These are phyloP conservation scores for Amanita fuliginea DNA, from an alignment of 768 basidiomycete species.

Conservation along the genomic window DNA sequence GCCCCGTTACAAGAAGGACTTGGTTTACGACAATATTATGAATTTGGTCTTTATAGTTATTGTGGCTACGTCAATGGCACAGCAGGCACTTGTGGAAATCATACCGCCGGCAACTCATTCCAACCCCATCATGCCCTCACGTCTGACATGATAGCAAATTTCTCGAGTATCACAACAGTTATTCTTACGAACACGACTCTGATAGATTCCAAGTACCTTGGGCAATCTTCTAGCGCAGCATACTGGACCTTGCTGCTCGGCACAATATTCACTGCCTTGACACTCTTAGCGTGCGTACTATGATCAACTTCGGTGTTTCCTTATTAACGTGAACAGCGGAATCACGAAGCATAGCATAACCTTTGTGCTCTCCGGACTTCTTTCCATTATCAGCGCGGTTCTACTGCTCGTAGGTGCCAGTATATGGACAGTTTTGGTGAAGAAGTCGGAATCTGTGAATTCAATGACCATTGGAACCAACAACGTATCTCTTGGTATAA, in stretches of 20 bases:
- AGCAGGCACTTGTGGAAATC: constrained; percentile 54
- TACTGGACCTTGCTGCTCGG: constrained; percentile 71
- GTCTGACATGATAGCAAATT: constrained; percentile 59
- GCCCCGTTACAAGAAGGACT: constrained; percentile 42
- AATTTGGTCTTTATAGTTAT: constrained; percentile 74
- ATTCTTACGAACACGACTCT: constrained; percentile 47
- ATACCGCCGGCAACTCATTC: constrained; percentile 46
- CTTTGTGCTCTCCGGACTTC: constrained; percentile 56
- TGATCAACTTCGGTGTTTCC: constrained; percentile 7
- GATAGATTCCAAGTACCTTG: constrained; percentile 49
- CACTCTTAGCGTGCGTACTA: constrained; percentile 51
- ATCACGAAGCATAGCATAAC: constrained; percentile 51
- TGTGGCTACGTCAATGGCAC: constrained; percentile 59
- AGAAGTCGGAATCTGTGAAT: constrained; percentile 53
- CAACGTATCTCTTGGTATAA: constrained; percentile 45
- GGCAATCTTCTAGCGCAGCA: constrained; percentile 52
- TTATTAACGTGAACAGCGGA: constrained; percentile 34
- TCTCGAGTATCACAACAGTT: constrained; percentile 39
- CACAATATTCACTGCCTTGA: constrained; percentile 52
- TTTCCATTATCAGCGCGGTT: constrained; percentile 48
- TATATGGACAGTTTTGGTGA: constrained; percentile 71
- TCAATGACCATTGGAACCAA: constrained; percentile 26
- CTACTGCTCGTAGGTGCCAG: constrained; percentile 59
- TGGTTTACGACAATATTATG: constrained; percentile 62
- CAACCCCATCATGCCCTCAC: constrained; percentile 54